Conservation (phyloP, 805 yeast species). For the Metschnikowia rubicola region DNA sequence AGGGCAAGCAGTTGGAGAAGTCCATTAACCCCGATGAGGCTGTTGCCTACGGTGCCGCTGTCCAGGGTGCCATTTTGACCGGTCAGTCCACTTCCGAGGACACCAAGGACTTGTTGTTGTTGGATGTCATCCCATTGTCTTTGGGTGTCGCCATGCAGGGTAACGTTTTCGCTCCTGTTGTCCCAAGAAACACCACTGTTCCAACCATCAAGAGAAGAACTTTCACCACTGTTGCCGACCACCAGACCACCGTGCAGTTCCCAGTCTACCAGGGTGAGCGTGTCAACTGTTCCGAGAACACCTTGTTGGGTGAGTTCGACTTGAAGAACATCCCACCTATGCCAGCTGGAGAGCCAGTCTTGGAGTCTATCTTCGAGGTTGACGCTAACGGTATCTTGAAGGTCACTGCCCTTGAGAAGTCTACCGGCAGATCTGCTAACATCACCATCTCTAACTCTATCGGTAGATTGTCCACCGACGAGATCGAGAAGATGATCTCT, state of each 20-base stretch:
- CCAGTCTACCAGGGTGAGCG: constrained; percentile 53
- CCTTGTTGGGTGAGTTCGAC: constrained; percentile 50
- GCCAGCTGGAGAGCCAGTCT: constrained; percentile 50
- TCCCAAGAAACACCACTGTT: constrained; percentile 50
- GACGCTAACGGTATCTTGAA: constrained; percentile 51
- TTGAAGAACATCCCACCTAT: constrained; percentile 50
- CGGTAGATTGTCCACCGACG: constrained; percentile 49
- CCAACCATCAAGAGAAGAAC: constrained; percentile 51
- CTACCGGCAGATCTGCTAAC: constrained; percentile 49
- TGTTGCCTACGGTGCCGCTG: constrained; percentile 99
- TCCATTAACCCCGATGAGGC: constrained; percentile 99
- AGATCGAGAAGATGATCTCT: constrained; percentile 46
- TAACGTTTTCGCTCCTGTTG: constrained; percentile 49
- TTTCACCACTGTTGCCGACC: constrained; percentile 50
- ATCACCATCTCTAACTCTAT: constrained; percentile 49
- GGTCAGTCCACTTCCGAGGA: constrained; percentile 48
- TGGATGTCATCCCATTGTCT: constrained; percentile 50
- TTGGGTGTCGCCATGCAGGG: constrained; percentile 52
- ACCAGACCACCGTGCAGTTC: constrained; percentile 49
- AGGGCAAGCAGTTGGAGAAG: constrained; percentile 94
- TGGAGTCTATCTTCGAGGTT: constrained; percentile 48
- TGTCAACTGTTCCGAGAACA: constrained; percentile 49
- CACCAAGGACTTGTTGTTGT: constrained; percentile 49
- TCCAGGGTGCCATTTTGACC: constrained; percentile 77
- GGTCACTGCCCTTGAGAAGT: constrained; percentile 48